Conservation (phyloP, 129 eudicot species). For the Deinandra increscens region DNA sequence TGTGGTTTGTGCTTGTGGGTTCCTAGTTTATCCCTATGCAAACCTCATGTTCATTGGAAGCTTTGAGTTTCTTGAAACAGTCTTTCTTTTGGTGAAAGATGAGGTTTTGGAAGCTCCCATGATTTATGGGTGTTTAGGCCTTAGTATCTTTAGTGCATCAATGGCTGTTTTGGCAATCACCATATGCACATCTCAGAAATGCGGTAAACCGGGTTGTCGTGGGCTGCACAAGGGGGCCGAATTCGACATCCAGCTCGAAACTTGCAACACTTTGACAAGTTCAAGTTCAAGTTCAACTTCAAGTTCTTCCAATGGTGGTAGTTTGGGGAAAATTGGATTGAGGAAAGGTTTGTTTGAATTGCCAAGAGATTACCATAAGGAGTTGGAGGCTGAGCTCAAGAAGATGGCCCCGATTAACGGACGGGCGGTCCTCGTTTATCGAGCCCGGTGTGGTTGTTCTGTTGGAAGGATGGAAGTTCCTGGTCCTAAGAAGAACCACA, state of each 20-base stretch:
- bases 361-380: conserved; percentile 80
- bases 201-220: conserved; percentile 68
- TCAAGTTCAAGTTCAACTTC: conserved; percentile 43
- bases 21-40: conserved; percentile 56
- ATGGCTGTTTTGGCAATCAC: conserved; percentile 47
- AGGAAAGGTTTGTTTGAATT: conserved; percentile 74
- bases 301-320: conserved; percentile 22
- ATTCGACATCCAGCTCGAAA: conserved; percentile 65
- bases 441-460: conserved; percentile 91
- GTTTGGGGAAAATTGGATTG: conserved; percentile 40
- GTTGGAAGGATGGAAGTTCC: conserved; percentile 87
- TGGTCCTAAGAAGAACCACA: conserved; percentile 58
- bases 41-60: conserved; percentile 21
- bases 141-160: conserved; percentile 40
- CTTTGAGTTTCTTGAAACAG: conserved; percentile 31
- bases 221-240: conserved; percentile 68
- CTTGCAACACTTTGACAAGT: conserved; percentile 39
- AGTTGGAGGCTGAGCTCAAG: conserved; percentile 89
- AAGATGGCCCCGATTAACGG: conserved; percentile 93
- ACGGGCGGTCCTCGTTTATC: conserved; percentile 71
- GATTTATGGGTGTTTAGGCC: conserved; percentile 58
- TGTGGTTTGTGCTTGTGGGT: conserved; percentile 62
- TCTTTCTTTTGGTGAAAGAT: conserved; percentile 37
- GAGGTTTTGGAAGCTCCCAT: conserved; percentile 50
- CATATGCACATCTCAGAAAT: conserved; percentile 38